These are phyloP conservation scores for Pseudogymnoascus destructans DNA, from an alignment of 2,329 filamentous ascomycete genomes.

Conservation along the genomic window DNA sequence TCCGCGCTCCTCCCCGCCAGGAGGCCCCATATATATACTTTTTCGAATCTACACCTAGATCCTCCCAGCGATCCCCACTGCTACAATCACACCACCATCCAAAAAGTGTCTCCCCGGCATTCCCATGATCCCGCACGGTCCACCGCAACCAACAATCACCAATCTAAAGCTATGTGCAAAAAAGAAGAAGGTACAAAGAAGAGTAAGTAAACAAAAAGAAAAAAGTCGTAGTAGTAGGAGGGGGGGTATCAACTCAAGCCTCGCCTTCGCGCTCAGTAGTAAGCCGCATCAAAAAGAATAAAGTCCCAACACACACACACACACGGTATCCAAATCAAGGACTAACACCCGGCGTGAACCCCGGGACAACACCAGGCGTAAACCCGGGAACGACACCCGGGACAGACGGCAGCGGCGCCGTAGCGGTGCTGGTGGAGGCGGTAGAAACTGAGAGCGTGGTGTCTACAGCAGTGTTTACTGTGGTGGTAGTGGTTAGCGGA, in stretches of 20 bases:
- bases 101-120: background rate
- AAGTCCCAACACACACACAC: background rate
- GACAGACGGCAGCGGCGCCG: background rate
- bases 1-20: too few species aligned
- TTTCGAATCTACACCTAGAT: background rate
- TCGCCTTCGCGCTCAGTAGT: background rate
- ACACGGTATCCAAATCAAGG: background rate
- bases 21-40: background rate
- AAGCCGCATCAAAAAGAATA: background rate
- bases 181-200: background rate
- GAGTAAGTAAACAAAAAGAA: background rate
- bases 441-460: background rate
- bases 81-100: background rate
- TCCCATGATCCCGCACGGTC: background rate
- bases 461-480: background rate
- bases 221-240: background rate
- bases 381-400: background rate
- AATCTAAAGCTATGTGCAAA: background rate
- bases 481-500: background rate
- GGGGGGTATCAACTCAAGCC: background rate
- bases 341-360: background rate
- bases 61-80: too few species aligned
- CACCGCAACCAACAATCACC: background rate
- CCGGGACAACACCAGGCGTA: background rate
- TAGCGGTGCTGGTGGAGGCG: background rate